Conservation (phyloP, 148 eudicot species). For the Hydrangea macrophylla region DNA sequence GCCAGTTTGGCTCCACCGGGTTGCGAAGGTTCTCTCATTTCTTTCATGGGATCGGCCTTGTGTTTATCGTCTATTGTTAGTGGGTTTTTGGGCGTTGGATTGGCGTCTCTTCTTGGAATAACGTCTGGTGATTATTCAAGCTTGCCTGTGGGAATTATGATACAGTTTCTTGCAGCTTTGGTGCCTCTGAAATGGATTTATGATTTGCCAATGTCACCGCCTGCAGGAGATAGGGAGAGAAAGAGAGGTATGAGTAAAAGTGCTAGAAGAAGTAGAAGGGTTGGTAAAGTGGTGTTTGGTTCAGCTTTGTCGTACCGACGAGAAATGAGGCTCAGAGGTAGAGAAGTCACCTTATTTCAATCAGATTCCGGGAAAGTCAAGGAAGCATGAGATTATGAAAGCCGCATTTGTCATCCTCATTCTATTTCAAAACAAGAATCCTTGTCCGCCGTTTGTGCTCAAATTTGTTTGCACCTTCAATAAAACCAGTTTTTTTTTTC, state of each 20-base stretch:
- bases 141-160: conserved; percentile 56
- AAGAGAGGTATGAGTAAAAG: conserved; percentile 52
- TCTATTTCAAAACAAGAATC: not conserved
- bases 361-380: not conserved
- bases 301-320: conserved; percentile 36
- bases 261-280: conserved; percentile 44
- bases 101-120: conserved; percentile 73
- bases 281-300: conserved; percentile 49
- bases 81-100: conserved; percentile 72
- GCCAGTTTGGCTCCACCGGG: conserved; percentile 85
- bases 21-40: conserved; percentile 84
- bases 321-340: conserved; percentile 37
- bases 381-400: not conserved
- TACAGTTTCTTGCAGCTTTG: conserved; percentile 72
- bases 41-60: conserved; percentile 77
- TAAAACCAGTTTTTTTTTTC: not conserved
- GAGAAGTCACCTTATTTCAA: not conserved
- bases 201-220: conserved; percentile 35
- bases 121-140: conserved; percentile 53
- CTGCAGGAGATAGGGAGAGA: conserved; percentile 34
- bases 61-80: conserved; percentile 73
- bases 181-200: conserved; percentile 66
- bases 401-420: not conserved
- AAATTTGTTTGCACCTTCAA: not conserved
- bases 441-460: not conserved